These are phyloP conservation scores for Bryum argenteum DNA, from an alignment of 225 moss, liverwort and hornwort species.

Conservation along the genomic window DNA sequence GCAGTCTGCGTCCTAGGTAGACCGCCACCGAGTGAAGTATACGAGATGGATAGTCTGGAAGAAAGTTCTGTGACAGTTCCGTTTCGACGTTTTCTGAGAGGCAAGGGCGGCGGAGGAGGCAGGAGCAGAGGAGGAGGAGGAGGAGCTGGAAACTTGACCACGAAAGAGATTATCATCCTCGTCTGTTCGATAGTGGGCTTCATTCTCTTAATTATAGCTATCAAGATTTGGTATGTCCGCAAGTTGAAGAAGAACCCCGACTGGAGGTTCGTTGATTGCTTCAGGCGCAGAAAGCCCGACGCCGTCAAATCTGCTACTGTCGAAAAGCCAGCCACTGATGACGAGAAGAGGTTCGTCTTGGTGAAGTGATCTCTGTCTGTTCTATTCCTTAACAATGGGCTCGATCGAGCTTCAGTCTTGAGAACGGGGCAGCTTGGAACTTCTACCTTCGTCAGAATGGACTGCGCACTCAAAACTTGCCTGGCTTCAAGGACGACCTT, in stretches of 20 bases:
- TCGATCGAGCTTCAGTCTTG: too few species aligned
- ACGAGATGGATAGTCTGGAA: not conserved
- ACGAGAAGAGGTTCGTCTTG: too few species aligned
- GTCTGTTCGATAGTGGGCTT: not conserved
- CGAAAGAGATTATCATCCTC: not conserved
- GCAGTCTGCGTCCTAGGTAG: constrained; percentile 17
- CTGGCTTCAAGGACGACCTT: too few species aligned
- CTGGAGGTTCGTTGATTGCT: constrained; percentile 18
- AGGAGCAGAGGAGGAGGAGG: not conserved
- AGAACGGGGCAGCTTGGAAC: too few species aligned
- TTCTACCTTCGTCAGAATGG: too few species aligned
- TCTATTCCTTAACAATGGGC: too few species aligned
- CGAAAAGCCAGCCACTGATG: too few species aligned
- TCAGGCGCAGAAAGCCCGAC: constrained; percentile 4
- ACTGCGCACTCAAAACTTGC: too few species aligned
- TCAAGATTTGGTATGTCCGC: not conserved
- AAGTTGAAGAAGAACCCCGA: constrained; percentile 24
- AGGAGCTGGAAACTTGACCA: not conserved
- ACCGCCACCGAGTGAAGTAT: constrained; percentile 1
- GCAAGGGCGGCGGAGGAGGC: not conserved
- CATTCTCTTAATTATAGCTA: not conserved
- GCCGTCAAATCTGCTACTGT: not conserved
- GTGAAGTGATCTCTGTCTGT: too few species aligned
- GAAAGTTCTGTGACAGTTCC: not conserved
- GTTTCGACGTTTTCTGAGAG: constrained; percentile 20